A percentile compares a stretch with the other conserved stretches of the same genome.
Conservation (phyloP, 495 filamentous ascomycete genomes). For the Hyaloscypha finlandica region DNA sequence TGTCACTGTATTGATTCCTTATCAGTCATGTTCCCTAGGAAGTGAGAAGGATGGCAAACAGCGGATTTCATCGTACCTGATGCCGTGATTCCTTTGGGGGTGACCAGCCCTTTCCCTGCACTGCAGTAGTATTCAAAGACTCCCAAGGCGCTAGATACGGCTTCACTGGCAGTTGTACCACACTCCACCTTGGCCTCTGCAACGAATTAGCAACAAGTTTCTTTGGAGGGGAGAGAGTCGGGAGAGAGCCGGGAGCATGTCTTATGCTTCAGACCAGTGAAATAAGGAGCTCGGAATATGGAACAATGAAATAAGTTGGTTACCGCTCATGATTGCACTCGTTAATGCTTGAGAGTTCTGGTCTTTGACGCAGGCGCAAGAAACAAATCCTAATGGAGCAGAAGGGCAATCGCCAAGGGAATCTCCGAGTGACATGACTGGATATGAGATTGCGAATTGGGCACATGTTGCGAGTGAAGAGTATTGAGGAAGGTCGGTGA, state of each 20-base stretch:
- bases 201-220: neutral
- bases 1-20: neutral
- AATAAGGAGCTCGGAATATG: too few relatives aligned
- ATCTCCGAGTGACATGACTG: conserved; percentile 39
- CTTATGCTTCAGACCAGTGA: too few relatives aligned
- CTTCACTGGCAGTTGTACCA: conserved; percentile 44
- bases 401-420: conserved; percentile 42
- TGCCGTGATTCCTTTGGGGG: conserved; percentile 38
- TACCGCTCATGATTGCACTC: conserved; percentile 37
- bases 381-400: conserved; percentile 46
- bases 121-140: conserved; percentile 50
- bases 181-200: conserved; percentile 42
- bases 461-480: conserved; percentile 47
- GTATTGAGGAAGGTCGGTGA: conserved; percentile 49
- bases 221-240: too few relatives aligned
- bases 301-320: too few relatives aligned
- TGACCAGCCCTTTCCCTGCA: conserved; percentile 43
- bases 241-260: too few relatives aligned
- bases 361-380: conserved; percentile 50
- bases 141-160: conserved; percentile 45
- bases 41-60: conserved; percentile 27
- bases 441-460: conserved; percentile 41
- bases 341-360: conserved; percentile 41
- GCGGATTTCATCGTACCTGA: too few relatives aligned
- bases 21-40: conserved; percentile 13